Evolutionary conservation across 208 protist species (phyloP).

Genomic region (Trypanosoma conorhini): DNA sequence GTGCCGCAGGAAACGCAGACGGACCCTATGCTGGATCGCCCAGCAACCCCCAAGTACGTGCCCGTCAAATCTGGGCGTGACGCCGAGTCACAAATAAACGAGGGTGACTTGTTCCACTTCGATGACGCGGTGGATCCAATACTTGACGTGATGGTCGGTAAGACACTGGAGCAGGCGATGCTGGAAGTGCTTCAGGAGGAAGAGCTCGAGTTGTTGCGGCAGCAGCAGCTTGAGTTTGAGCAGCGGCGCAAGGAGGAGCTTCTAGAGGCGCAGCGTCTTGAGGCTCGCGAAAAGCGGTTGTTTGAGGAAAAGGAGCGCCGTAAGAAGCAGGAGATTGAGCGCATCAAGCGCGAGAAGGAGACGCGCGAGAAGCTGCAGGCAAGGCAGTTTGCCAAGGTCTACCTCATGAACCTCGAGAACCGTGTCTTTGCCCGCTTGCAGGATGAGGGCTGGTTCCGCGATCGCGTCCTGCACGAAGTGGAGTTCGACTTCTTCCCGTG

Average conservation of each 20-base stretch:
- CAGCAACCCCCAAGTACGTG: constrained; percentile 93
- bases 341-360: constrained; percentile 89
- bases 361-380: constrained; percentile 93
- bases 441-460: constrained; percentile 96
- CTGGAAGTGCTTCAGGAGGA: constrained; percentile 98
- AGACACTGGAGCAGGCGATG: constrained; percentile 97
- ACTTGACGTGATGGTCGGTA: constrained; percentile 96
- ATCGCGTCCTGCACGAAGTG: constrained; percentile 93
- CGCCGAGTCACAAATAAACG: constrained; percentile 96
- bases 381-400: constrained; percentile 92
- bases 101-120: constrained; percentile 98
- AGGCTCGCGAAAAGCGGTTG: constrained; percentile 94
- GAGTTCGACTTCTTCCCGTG: constrained; percentile 96
- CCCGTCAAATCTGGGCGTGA: constrained; percentile 95
- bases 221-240: constrained; percentile 96
- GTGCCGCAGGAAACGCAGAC: constrained; percentile 94
- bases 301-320: constrained; percentile 96
- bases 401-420: constrained; percentile 92
- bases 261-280: constrained; percentile 94
- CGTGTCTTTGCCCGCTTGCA: constrained; percentile 91
- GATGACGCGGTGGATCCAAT: constrained; percentile 97
- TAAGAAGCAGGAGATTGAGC: constrained; percentile 93
- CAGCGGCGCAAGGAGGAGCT: constrained; percentile 96
- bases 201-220: constrained; percentile 93
- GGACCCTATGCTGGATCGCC: constrained; percentile 95